These are phyloP conservation scores for Tripterygium wilfordii DNA, from an alignment of 177 flowering plant genomes.

Conservation along the genomic window DNA sequence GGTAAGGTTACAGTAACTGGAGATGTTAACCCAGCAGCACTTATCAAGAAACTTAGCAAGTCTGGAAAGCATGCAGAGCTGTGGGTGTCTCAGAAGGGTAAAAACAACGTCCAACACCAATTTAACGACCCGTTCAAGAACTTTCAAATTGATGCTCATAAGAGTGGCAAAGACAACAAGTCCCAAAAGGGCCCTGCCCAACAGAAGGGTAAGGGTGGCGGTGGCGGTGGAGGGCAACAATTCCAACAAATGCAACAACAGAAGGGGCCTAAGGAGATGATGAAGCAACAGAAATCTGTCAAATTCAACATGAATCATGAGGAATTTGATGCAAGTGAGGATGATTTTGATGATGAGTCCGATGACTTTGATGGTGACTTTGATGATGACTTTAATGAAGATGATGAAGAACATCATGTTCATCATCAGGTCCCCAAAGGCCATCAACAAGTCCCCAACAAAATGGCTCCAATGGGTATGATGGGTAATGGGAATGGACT, in stretches of 20 bases:
- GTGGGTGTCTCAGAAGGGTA: constrained; percentile 36
- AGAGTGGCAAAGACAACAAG: constrained; percentile 28
- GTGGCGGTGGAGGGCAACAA: constrained; percentile 7
- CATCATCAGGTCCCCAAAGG: too few relatives aligned
- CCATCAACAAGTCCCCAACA: too few relatives aligned
- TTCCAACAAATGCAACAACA: constrained; percentile 7
- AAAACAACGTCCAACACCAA: constrained; percentile 11
- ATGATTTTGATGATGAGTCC: constrained; percentile 24
- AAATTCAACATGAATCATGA: constrained; percentile 35
- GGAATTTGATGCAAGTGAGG: constrained; percentile 21
- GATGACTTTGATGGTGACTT: constrained; percentile 25
- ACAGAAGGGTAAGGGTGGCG: constrained; percentile 2
- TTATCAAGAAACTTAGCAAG: constrained; percentile 54
- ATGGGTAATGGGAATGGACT: constrained; percentile 15
- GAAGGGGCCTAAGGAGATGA: constrained; percentile 16
- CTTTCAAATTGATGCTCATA: constrained; percentile 26
- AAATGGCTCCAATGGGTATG: constrained; percentile 9
- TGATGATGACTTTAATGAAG: constrained; percentile 22
- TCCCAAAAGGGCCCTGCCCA: constrained; percentile 28
- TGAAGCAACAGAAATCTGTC: constrained; percentile 44
- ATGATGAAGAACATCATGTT: constrained; percentile 9
- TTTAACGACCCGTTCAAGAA: constrained; percentile 41
- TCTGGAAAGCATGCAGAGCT: constrained; percentile 65
- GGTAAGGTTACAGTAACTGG: constrained; percentile 64
- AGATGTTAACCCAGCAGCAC: constrained; percentile 38